Base-by-base conservation (phyloP, 2,329 filamentous ascomycete genomes). In the Penicillium sclerotigenum region DNA sequence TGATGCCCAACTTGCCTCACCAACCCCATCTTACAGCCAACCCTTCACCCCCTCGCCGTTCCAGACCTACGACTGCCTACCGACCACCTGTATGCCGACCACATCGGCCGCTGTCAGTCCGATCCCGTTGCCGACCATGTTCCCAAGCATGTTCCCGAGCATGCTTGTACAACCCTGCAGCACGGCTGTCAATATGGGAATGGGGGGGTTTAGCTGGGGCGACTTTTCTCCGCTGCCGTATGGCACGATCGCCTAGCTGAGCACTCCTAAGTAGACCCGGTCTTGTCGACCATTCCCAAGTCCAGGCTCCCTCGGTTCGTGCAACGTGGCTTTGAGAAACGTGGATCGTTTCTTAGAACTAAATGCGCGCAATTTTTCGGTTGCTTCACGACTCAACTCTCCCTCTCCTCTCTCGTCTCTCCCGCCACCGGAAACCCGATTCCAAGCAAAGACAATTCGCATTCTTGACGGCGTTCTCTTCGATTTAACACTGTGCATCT, bases 161-260 rank as follows among this genome's bases (percentile, higher is more conserved):
- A 89, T 92, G 84, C 80, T 96, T 59, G 84, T 89, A 66, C 86
- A 88, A 59, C 90, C 85, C 67, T 97, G 93, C 76, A 90, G 91
- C 67, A 85, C 91, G 56, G 87, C 87, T 70, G 80, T 87, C 59
- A 87, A 86, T 58, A 91, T 89, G 78, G 83, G 86, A 62, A 95
- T 95, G 73, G 90, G 58, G 31, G 52, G 89, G 66, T 96, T 91
- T 90, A 68, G 66, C 6, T 90, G 90, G 73, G 83, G 88, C 66
- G 90, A 93, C 74, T 95, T 92, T 73, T 83, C 90, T 65, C 77
- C 63, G 16, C 42, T 83, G 67, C 81, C 83, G 63, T 87, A 85
- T 71, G 83, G 83, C 61, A 87, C 90, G 61, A 91, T 88, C 64
- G 96, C 96, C 81, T 97, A 71, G 64, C 46, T 61, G 49, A 26